phyloP scores from a whole-genome alignment of 1,284 basidiomycete genomes.

The Sphaerobolus stellatus region DNA sequence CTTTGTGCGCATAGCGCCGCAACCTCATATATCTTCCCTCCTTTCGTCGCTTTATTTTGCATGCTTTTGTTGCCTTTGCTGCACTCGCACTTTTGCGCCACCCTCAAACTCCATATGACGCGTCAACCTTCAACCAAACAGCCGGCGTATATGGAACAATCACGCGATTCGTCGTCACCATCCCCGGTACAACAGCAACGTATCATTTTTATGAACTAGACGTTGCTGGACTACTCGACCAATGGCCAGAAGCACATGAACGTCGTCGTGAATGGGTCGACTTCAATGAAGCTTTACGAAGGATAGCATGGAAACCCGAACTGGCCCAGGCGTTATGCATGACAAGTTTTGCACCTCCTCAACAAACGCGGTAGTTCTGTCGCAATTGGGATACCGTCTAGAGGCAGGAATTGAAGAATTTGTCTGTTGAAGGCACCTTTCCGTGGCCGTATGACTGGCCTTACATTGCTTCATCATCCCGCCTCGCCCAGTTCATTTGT shows the following conservation, averaged over 20 bases:
- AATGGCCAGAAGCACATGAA: conserved; percentile 76
- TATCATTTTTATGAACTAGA: conserved; percentile 88
- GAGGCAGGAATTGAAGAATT: no score
- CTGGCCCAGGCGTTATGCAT: conserved; percentile 68
- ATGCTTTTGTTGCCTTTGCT: conserved; percentile 16
- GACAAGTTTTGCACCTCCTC: conserved; percentile 66
- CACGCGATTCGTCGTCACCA: conserved; percentile 74
- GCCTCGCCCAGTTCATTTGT: no score
- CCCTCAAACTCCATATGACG: not conserved
- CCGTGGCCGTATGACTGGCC: no score
- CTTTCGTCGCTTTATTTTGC: conserved; percentile 34
- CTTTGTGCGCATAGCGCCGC: conserved; percentile 60
- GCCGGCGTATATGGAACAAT: conserved; percentile 79
- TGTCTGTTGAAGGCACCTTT: no score
- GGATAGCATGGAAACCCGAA: conserved; percentile 78
- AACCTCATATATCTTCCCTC: conserved; percentile 50
- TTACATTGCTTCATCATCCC: no score
- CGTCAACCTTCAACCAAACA: conserved; percentile 30
- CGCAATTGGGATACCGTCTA: no score
- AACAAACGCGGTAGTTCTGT: no score
- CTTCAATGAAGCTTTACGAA: conserved; percentile 68
- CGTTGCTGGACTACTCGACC: conserved; percentile 65
- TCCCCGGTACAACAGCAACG: conserved; percentile 69
- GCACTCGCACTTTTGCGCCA: not conserved
- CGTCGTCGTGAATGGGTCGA: conserved; percentile 81